Evolutionary conservation across 1,139 yeast species (phyloP).

Genomic region (Geotrichum klebahnii): DNA sequence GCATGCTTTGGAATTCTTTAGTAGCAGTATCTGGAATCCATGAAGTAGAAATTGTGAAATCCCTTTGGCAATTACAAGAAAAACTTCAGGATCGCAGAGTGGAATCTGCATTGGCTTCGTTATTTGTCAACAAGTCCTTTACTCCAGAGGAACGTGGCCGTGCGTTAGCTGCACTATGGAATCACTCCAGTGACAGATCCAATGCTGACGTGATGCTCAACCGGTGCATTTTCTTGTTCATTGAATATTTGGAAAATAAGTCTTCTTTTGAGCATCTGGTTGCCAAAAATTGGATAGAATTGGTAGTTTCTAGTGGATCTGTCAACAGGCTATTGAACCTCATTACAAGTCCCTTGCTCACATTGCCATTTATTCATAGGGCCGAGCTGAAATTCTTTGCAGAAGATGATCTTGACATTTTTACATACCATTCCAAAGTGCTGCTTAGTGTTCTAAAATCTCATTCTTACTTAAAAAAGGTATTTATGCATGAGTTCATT

Average conservation of each 20-base stretch:
- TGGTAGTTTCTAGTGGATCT: conserved; percentile 52
- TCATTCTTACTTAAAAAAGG: conserved; percentile 19
- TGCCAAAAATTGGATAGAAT: conserved; percentile 56
- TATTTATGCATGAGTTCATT: conserved; percentile 21
- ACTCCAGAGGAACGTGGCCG: conserved; percentile 28
- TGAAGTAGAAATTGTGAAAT: conserved; percentile 61
- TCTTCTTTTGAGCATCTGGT: conserved; percentile 32
- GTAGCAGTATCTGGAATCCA: conserved; percentile 46
- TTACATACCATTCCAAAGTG: conserved; percentile 23
- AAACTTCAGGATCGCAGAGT: conserved; percentile 36
- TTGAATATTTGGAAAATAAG: conserved; percentile 56
- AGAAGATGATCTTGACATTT: conserved; percentile 24
- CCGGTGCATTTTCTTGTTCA: conserved; percentile 62
- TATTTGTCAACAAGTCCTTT: conserved; percentile 29
- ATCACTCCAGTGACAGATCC: conserved; percentile 40
- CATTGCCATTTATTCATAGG: conserved; percentile 28
- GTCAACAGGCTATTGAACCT: conserved; percentile 58
- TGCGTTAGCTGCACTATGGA: conserved; percentile 44
- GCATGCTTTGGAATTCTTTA: conserved; percentile 36
- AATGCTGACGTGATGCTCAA: conserved; percentile 48
- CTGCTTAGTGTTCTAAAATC: conserved; percentile 23
- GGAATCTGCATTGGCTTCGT: conserved; percentile 40
- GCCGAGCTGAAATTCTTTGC: conserved; percentile 42
- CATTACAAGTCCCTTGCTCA: conserved; percentile 50
- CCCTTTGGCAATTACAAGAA: conserved; percentile 41